Percentiles rank a stretch among this genome's conserved stretches.
Conservation (phyloP, 2,329 filamentous ascomycete genomes). For the Plectosphaerella plurivora region DNA sequence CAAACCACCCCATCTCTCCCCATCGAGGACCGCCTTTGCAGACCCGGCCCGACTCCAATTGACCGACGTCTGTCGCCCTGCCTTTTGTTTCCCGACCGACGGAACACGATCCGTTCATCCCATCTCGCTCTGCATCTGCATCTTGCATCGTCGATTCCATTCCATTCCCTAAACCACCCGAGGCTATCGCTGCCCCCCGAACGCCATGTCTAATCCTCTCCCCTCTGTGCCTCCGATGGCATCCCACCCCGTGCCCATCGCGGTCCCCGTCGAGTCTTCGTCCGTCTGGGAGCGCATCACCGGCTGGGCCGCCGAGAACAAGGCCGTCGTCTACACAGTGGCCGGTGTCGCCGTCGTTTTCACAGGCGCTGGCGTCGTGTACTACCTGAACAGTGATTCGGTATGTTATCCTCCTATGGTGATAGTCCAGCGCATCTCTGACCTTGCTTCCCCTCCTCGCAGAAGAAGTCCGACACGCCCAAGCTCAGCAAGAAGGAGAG, state of each 20-base stretch:
- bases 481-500: slow-evolving; percentile 88
- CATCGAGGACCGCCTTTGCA: background rate
- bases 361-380: slow-evolving; percentile 85
- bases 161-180: background rate
- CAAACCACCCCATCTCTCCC: background rate
- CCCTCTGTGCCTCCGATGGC: slow-evolving; percentile 41
- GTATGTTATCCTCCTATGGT: slow-evolving; percentile 32
- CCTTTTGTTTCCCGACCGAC: background rate
- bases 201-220: slow-evolving; percentile 38
- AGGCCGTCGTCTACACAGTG: slow-evolving; percentile 92
- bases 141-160: slow-evolving; percentile 6
- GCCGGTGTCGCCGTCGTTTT: slow-evolving; percentile 91
- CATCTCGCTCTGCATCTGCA: background rate
- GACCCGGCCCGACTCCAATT: slow-evolving; percentile 1
- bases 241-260: slow-evolving; percentile 27
- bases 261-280: slow-evolving; percentile 49
- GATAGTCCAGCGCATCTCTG: background rate
- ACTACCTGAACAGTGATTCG: slow-evolving; percentile 69
- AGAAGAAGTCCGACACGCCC: slow-evolving; percentile 41
- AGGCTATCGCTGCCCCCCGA: slow-evolving; percentile 14
- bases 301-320: slow-evolving; percentile 92
- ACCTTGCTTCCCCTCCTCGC: slow-evolving; percentile 3
- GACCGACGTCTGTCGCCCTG: background rate
- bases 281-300: slow-evolving; percentile 86
- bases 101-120: too few species aligned